Conservation (phyloP, 768 basidiomycete genomes). For the Mycena indigotica region DNA sequence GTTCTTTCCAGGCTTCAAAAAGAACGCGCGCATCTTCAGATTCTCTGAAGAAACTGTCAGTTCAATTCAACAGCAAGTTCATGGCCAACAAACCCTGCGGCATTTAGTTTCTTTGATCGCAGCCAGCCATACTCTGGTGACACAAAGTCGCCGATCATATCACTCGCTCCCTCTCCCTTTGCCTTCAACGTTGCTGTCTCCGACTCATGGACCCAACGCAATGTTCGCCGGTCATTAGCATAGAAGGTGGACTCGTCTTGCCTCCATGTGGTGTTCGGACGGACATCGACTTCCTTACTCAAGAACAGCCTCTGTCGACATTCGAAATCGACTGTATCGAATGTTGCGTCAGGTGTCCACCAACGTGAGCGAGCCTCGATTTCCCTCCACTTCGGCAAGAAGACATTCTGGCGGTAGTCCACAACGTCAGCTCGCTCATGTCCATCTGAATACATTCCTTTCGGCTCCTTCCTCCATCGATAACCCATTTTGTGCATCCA, state of each 20-base stretch:
- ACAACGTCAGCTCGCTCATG: background rate
- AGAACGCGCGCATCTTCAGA: background rate
- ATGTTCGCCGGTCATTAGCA: background rate
- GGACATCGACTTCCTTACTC: background rate
- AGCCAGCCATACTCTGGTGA: background rate
- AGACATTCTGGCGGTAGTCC: background rate
- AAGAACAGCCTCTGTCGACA: too few relatives aligned
- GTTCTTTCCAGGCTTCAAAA: background rate
- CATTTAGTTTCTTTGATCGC: too few relatives aligned
- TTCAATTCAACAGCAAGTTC: too few relatives aligned
- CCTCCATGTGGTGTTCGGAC: background rate
- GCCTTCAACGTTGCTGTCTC: background rate
- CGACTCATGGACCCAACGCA: background rate
- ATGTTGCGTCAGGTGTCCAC: background rate
- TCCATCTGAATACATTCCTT: background rate
- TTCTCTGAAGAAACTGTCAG: background rate
- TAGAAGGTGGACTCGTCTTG: background rate
- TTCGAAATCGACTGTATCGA: too few relatives aligned
- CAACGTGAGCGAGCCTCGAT: background rate
- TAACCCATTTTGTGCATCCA: background rate
- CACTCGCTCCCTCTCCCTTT: background rate
- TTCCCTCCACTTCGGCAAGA: background rate
- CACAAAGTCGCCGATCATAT: background rate
- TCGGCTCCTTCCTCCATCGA: background rate
- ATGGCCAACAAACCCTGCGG: too few relatives aligned